A percentile compares a stretch with the other conserved stretches of the same genome.
Conservation (phyloP, 192 early-diverging fungal genomes). For the Coemansia javaensis region DNA sequence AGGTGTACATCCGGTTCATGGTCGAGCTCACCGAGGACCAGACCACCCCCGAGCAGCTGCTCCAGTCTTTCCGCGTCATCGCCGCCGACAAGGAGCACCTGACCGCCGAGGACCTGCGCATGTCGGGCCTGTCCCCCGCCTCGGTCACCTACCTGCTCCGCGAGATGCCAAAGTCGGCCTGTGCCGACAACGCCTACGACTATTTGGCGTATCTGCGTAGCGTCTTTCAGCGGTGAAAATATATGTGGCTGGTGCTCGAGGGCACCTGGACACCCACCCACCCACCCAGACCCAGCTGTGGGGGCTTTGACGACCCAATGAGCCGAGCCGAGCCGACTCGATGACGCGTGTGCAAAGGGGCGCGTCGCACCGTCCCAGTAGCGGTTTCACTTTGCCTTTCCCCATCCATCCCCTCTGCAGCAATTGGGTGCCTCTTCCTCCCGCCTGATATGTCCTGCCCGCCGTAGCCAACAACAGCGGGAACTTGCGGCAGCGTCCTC, state of each 20-base stretch:
- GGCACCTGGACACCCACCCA: no score
- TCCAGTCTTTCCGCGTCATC: slow-evolving; percentile 79
- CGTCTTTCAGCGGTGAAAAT: slow-evolving; percentile 29
- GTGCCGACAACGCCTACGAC: slow-evolving; percentile 65
- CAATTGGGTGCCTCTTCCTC: no score
- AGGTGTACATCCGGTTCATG: slow-evolving; percentile 86
- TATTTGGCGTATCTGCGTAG: slow-evolving; percentile 64
- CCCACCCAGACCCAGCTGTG: no score
- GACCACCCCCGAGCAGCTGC: slow-evolving; percentile 79
- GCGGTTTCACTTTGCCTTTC: no score
- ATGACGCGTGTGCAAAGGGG: no score
- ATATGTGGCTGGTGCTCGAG: not conserved
- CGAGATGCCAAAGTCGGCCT: slow-evolving; percentile 61
- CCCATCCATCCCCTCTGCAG: no score
- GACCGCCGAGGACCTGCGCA: slow-evolving; percentile 76
- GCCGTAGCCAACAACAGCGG: no score
- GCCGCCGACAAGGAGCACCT: slow-evolving; percentile 83
- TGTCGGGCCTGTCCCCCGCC: slow-evolving; percentile 68
- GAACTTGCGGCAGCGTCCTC: no score
- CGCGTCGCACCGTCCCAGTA: no score
- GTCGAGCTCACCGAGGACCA: slow-evolving; percentile 85
- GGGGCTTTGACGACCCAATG: no score
- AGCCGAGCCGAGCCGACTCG: no score
- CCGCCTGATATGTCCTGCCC: no score
- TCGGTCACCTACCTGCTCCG: slow-evolving; percentile 72